Percentiles rank a stretch among this genome's conserved stretches.
These are phyloP conservation scores for Gyromitra esculenta DNA, from an alignment of 2,329 filamentous ascomycete genomes.

Conservation along the genomic window DNA sequence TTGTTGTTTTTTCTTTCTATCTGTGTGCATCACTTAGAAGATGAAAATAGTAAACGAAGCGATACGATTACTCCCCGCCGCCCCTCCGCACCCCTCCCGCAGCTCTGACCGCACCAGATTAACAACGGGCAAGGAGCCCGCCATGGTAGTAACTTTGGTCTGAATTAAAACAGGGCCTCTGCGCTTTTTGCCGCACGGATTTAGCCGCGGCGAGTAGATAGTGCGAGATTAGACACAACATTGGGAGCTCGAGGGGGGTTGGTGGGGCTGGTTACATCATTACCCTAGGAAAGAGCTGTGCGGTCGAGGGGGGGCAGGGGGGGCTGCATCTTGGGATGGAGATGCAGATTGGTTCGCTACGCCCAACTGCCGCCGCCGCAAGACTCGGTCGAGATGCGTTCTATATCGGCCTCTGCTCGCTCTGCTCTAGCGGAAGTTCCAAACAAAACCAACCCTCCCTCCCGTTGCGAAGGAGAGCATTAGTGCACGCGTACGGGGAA, in stretches of 20 bases:
- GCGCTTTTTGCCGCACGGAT: slow-evolving; percentile 3
- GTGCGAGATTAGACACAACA: slow-evolving; percentile 38
- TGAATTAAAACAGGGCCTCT: neutral
- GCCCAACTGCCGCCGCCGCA: slow-evolving; percentile 36
- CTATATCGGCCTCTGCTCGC: slow-evolving; percentile 21
- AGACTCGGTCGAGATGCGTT: neutral
- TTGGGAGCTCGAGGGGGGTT: slow-evolving; percentile 11
- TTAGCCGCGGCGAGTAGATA: slow-evolving; percentile 31
- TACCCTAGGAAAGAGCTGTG: slow-evolving; percentile 30
- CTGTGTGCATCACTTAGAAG: neutral
- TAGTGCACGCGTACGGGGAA: slow-evolving; percentile 43
- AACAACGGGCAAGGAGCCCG: slow-evolving; percentile 17
- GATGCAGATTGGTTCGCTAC: slow-evolving; percentile 38
- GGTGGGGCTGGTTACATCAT: slow-evolving; percentile 38
- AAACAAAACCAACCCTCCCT: slow-evolving; percentile 43
- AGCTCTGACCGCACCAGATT: slow-evolving; percentile 29
- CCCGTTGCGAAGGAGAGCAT: slow-evolving; percentile 15
- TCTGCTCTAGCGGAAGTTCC: slow-evolving; percentile 7
- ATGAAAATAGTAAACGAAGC: slow-evolving; percentile 37
- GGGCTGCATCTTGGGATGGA: slow-evolving; percentile 36
- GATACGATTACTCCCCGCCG: slow-evolving; percentile 29
- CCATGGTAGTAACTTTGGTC: slow-evolving; percentile 23
- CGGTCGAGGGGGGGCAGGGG: neutral
- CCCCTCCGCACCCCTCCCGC: slow-evolving; percentile 32
- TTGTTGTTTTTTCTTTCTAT: too few relatives aligned